A percentile compares a stretch with the other conserved stretches of the same genome.
phyloP scores from a whole-genome alignment of 306 rosid genomes.

The Clitoria ternatea region DNA sequence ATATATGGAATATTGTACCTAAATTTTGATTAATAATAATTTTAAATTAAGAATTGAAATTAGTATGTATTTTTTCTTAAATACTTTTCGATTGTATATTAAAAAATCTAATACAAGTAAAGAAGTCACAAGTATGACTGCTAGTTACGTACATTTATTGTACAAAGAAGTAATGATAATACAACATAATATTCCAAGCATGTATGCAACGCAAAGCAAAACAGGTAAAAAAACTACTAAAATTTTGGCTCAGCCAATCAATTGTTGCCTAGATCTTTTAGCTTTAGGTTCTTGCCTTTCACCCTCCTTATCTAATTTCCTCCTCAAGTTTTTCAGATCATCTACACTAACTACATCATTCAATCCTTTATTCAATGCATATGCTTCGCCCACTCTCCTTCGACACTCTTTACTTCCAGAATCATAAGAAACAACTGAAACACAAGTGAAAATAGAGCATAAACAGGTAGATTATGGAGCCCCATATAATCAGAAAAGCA shows the following conservation, averaged over 20 bases:
- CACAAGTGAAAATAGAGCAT: not conserved
- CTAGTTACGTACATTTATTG: not conserved
- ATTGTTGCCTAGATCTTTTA: slow-evolving; percentile 47
- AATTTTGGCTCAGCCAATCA: slow-evolving; percentile 29
- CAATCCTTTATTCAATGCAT: slow-evolving; percentile 66
- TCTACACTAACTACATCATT: slow-evolving; percentile 60
- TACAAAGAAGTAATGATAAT: slow-evolving; percentile 10
- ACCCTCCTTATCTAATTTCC: slow-evolving; percentile 51
- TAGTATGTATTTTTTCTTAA: no score
- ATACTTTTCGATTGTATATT: no score
- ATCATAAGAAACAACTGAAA: slow-evolving; percentile 86
- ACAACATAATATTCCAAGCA: not conserved
- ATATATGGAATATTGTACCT: no score
- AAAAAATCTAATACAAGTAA: no score
- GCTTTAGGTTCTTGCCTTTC: slow-evolving; percentile 31
- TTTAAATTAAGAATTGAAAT: no score
- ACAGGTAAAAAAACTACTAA: not conserved
- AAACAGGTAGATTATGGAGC: slow-evolving; percentile 1
- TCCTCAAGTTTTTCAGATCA: slow-evolving; percentile 49
- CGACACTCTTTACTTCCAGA: slow-evolving; percentile 77
- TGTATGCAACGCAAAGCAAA: not conserved
- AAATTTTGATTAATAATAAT: no score
- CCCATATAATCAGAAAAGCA: not conserved
- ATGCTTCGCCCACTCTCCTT: slow-evolving; percentile 70
- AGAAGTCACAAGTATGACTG: no score